phyloP scores from a whole-genome alignment of 805 yeast genomes.

The Kuraishia hungarica region DNA sequence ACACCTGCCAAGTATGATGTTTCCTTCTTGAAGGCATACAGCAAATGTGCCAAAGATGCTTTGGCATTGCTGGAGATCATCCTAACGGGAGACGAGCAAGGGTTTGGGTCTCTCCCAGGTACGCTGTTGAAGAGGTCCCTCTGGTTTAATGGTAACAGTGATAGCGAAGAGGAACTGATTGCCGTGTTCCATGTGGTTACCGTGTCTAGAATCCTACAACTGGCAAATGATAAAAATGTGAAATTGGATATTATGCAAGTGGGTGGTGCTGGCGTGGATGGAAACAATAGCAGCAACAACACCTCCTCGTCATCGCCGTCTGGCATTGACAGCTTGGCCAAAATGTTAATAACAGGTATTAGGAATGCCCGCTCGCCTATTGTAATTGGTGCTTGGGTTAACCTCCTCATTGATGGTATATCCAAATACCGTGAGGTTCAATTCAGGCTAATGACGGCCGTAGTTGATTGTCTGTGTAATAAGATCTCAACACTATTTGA shows the following conservation, averaged over 20 bases:
- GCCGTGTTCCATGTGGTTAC: neutral
- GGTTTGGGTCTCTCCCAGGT: conserved; percentile 27
- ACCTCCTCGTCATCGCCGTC: neutral
- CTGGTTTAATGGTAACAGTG: neutral
- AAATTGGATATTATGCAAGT: neutral
- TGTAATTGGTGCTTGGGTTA: conserved; percentile 19
- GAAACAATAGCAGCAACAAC: neutral
- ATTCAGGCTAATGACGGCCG: conserved; percentile 12
- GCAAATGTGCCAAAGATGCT: conserved; percentile 30
- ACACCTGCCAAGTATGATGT: conserved; percentile 7
- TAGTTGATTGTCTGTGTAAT: conserved; percentile 18
- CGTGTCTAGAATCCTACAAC: neutral
- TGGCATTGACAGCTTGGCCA: conserved; percentile 9
- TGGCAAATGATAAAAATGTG: neutral
- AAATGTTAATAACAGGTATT: conserved; percentile 18
- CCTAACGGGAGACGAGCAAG: conserved; percentile 48
- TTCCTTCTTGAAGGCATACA: conserved; percentile 18
- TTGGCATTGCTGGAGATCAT: conserved; percentile 37
- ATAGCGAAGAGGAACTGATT: neutral
- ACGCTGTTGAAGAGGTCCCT: neutral
- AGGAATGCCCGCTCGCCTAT: conserved; percentile 11
- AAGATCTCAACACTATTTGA: conserved; percentile 17
- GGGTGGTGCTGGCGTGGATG: neutral
- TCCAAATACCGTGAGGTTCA: conserved; percentile 17
- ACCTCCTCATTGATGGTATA: conserved; percentile 13